Base-by-base conservation (phyloP, 768 basidiomycete species). In the Nidularia sp. region DNA sequence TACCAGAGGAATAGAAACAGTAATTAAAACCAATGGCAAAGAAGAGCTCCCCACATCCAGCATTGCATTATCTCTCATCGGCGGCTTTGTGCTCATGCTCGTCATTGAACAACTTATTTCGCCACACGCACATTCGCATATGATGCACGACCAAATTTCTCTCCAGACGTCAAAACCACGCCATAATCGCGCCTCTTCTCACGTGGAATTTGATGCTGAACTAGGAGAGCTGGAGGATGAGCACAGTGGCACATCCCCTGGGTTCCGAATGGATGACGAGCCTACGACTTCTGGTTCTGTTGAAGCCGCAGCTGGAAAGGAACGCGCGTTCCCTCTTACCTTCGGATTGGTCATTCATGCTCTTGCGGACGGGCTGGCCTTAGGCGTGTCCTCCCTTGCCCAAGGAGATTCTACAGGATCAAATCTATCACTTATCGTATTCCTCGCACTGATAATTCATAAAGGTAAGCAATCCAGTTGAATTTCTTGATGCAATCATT, bases 401-500 rank as follows among this genome's bases (percentile, higher is more conserved):
- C 53, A 61, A 48, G 53, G 57, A 7, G 61, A 64, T 15, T 52
- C 67, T 0, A 71, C 62, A 7, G 68, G 72, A 13, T 73, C 71
- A 22, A 75, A 72, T 34, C 63, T 98, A 33, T 90, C 94, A 1
- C 62, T 93, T 7, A 75, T 98, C 42, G 88, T 99, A 3, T 98
- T 98, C 64, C 63, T 97, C 22, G 95, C 97, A 2, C 80, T 99
- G 41, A 77, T 91, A 46, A 75, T 98, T 18, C 97, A 98, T 70
- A 98, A 98, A 80, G 90, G 90, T 78, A 29, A 56, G 46, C 41
- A n/a, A 18, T 18, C 18, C 18, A 18, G 18, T 22, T 42, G 13
- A 45, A 5, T 9, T 29, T 45, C 9, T 45, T n/a, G 22, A 10
- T 45, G 9, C 7, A 34, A 22, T 35, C 34, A 29, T 8, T 31